Percentiles rank a stretch among this genome's conserved stretches.
phyloP scores from a whole-genome alignment of 768 basidiomycete species.

The Phaeotremella fagi region DNA sequence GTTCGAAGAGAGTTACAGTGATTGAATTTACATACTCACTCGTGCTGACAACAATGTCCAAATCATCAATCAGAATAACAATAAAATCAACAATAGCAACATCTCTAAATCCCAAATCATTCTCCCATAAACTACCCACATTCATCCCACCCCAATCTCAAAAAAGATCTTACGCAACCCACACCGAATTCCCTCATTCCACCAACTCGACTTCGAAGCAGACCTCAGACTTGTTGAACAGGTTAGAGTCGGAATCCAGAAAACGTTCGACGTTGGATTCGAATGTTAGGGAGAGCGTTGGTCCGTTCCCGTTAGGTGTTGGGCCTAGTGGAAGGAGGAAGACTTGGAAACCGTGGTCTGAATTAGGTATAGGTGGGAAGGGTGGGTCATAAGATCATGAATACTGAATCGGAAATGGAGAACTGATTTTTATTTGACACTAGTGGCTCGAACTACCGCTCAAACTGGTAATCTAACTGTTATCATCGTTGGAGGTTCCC shows the following conservation, averaged over 20 bases:
- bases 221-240: slow-evolving; percentile 16
- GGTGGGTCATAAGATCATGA: slow-evolving; percentile 17
- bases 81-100: too few species aligned
- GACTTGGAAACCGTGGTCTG: slow-evolving; percentile 42
- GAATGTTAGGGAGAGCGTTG: slow-evolving; percentile 24
- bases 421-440: too few species aligned
- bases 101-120: too few species aligned
- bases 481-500: slow-evolving; percentile 40
- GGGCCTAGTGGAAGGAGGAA: slow-evolving; percentile 40
- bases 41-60: too few species aligned
- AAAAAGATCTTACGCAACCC: background rate
- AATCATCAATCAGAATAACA: too few species aligned
- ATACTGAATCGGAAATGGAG: too few species aligned
- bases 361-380: slow-evolving; percentile 44
- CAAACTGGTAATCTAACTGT: slow-evolving; percentile 47
- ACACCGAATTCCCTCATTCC: background rate
- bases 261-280: background rate
- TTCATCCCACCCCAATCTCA: background rate
- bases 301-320: slow-evolving; percentile 47
- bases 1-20: too few species aligned
- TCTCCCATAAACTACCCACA: too few species aligned
- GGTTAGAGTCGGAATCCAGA: slow-evolving; percentile 10
- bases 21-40: too few species aligned
- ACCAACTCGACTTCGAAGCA: slow-evolving; percentile 2
- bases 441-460: slow-evolving; percentile 41